A percentile compares a stretch with the other conserved stretches of the same genome.
Conservation (phyloP, 2,329 filamentous ascomycete genomes). For the Aspergillus cejpii region DNA sequence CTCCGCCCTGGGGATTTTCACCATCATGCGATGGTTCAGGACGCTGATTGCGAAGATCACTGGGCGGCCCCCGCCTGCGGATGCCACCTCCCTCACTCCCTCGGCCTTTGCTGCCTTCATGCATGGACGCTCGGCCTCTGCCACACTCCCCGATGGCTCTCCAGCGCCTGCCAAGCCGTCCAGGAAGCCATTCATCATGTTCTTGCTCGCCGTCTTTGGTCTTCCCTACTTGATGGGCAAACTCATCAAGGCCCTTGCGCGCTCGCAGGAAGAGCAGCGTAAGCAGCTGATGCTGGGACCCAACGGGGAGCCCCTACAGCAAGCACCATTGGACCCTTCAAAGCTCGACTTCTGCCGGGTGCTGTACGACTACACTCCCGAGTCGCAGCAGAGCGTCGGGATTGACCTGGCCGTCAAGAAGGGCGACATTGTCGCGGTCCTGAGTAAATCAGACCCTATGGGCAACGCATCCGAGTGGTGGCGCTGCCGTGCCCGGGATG, state of each 20-base stretch:
- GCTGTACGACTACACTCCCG: conserved; percentile 87
- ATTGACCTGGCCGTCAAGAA: conserved; percentile 90
- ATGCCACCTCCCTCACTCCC: conserved; percentile 79
- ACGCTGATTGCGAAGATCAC: conserved; percentile 88
- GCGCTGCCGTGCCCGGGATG: conserved; percentile 85
- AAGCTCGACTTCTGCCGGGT: conserved; percentile 96
- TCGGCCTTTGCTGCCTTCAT: conserved; percentile 86
- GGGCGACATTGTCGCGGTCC: conserved; percentile 88
- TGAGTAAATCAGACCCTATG: conserved; percentile 85
- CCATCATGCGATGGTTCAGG: conserved; percentile 87
- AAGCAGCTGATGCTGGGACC: conserved; percentile 49
- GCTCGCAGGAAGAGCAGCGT: conserved; percentile 73
- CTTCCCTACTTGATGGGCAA: conserved; percentile 96
- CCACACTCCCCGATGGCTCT: conserved; percentile 57
- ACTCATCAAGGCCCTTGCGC: conserved; percentile 76
- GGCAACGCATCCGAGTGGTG: conserved; percentile 96
- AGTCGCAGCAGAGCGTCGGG: conserved; percentile 56
- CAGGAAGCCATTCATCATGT: conserved; percentile 93
- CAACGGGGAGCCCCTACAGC: conserved; percentile 38
- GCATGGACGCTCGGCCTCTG: conserved; percentile 51
- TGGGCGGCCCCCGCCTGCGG: conserved; percentile 80
- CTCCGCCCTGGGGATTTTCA: conserved; percentile 91
- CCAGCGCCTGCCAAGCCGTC: conserved; percentile 66
- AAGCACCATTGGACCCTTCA: conserved; percentile 64
- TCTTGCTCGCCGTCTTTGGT: conserved; percentile 87